Conservation (phyloP, 208 protist genomes). For the Baffinella frigidus region DNA sequence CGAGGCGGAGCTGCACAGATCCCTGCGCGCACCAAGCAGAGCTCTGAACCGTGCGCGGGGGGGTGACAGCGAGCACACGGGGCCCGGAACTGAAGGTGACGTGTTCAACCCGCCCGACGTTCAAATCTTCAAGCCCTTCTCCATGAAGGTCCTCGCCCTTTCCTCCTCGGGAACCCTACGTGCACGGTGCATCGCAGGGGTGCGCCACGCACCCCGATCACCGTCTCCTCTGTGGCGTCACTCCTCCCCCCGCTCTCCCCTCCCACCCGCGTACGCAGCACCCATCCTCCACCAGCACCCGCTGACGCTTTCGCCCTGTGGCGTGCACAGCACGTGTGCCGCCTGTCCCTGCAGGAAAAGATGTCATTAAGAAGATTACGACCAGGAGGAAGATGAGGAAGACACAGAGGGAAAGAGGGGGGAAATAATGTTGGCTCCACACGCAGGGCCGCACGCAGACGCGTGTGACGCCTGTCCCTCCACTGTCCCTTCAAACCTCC, state of each 20-base stretch:
- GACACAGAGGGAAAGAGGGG: no score
- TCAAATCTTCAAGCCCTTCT: conserved; percentile 48
- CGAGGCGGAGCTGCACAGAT: no score
- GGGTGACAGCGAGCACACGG: conserved; percentile 40
- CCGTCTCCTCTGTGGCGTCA: not conserved
- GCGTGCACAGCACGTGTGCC: not conserved
- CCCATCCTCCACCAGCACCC: not conserved
- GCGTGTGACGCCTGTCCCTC: not conserved
- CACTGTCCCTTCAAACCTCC: not conserved
- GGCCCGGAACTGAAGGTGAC: conserved; percentile 6
- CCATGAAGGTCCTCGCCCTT: not conserved
- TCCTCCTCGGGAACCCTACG: not conserved
- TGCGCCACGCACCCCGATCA: not conserved
- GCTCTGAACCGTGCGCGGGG: no score
- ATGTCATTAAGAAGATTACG: not conserved
- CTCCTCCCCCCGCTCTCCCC: conserved; percentile 11
- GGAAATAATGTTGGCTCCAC: no score
- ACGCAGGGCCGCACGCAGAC: no score
- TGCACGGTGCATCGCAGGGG: not conserved
- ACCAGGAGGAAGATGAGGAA: not conserved
- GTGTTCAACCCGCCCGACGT: conserved; percentile 18
- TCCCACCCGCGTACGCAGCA: not conserved
- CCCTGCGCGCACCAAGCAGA: no score
- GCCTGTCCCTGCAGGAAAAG: not conserved
- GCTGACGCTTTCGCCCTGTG: not conserved